Percentiles rank a stretch among this genome's conserved stretches.
phyloP scores from a whole-genome alignment of 768 basidiomycete species.

The Amyloporia xantha region DNA sequence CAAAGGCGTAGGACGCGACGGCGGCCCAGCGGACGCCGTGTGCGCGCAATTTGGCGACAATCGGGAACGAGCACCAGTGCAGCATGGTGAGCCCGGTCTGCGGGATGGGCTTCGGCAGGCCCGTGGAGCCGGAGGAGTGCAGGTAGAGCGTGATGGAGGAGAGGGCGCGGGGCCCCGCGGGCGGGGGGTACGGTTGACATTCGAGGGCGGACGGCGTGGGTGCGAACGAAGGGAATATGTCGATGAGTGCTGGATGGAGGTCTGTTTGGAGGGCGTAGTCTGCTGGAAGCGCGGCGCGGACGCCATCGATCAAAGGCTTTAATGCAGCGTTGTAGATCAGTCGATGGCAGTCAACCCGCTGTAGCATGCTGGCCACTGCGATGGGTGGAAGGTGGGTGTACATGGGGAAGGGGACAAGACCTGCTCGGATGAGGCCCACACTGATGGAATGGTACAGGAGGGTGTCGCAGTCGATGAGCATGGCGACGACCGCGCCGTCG shows the following conservation, averaged over 20 bases:
- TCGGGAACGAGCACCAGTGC: slow-evolving; percentile 10
- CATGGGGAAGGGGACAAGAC: slow-evolving; percentile 1
- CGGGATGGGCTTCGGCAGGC: slow-evolving; percentile 23
- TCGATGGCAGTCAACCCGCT: slow-evolving; percentile 25
- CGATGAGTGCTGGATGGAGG: slow-evolving; percentile 10
- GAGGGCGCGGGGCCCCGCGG: not conserved
- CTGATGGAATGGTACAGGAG: not conserved
- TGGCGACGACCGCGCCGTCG: not conserved
- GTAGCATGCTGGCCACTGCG: slow-evolving; percentile 13
- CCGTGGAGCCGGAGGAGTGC: slow-evolving; percentile 39
- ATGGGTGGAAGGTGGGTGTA: not conserved
- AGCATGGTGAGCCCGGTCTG: slow-evolving; percentile 12
- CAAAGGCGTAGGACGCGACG: not conserved
- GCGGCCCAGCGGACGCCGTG: not conserved
- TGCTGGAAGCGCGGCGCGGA: slow-evolving; percentile 18
- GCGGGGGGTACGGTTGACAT: slow-evolving; percentile 5
- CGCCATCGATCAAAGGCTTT: slow-evolving; percentile 22
- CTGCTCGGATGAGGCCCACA: not conserved
- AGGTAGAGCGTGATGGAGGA: slow-evolving; percentile 26
- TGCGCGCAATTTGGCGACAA: slow-evolving; percentile 10
- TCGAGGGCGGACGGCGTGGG: slow-evolving; percentile 1
- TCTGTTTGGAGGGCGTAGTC: slow-evolving; percentile 9
- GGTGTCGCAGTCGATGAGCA: not conserved
- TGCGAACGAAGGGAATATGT: slow-evolving; percentile 9
- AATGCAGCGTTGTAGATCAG: slow-evolving; percentile 30